Base-by-base conservation (phyloP, 805 yeast genomes). In the Lachancea fermentati region DNA sequence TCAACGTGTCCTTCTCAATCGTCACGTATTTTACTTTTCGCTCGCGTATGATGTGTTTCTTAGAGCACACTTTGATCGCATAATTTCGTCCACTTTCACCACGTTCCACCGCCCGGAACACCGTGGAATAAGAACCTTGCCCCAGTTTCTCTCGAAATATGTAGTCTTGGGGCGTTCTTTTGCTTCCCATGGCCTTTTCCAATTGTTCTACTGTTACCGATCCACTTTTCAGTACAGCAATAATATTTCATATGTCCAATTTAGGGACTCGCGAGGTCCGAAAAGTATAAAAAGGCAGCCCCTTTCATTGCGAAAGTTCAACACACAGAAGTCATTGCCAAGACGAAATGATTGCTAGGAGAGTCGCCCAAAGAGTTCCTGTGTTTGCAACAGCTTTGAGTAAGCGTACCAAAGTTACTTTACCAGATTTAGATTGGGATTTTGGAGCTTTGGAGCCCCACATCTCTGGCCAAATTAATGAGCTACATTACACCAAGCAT, bases 51-150 rank as follows among this genome's bases (percentile, higher is more conserved):
- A 93, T 93, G 62, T 93, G 97, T 32, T 83, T 75, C 62, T 93
- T 93, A 32, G 93, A 87, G 13, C 94, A 77, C 2, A 93, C 84
- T 63, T 93, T 93, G 50, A 93, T 80, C 17, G 98, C 98, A 57
- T 79, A 93, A 31, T 49, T 80, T 75, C 56, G 78, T 70, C 43
- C 78, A 76, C 50, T 79, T 80, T 91, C 96, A 71, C 43, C 78
- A 76, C 50, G 80, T 80, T 91, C 96, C 4, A 83, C 68, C 0
- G 96, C 98, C 43, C 85, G 83, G 52, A 78, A 85, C 7, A 91
- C 98, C 4, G 94, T 86, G 8, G 97, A 89, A 58, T 91, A 93
- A 5, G 97, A 87, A 1, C 98, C 98, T 58, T 87, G 96, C 4
- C 98, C 98, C 17, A 93, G 40, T 39, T 57, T 57, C 32, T 60